A percentile compares a stretch with the other conserved stretches of the same genome.
Conservation (phyloP, 2,329 filamentous ascomycete species). For the Cladosporium sp. region DNA sequence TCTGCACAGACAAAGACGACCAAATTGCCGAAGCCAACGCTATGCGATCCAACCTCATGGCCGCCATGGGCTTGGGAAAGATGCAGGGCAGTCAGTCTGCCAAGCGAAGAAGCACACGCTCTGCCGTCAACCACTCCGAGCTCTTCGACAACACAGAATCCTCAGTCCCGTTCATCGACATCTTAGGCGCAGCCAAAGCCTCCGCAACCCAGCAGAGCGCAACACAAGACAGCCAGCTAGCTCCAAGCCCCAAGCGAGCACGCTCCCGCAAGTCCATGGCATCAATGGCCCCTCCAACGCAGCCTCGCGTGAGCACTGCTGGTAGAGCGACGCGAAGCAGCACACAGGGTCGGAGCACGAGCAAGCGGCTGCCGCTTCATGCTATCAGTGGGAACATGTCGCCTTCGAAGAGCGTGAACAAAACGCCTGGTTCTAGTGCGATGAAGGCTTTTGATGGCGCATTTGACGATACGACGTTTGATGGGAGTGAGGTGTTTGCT, state of each 20-base stretch:
- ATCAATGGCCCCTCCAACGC: slow-evolving; percentile 29
- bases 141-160: slow-evolving; percentile 15
- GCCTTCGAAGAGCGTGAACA: slow-evolving; percentile 25
- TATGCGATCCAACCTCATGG: slow-evolving; percentile 42
- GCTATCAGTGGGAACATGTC: slow-evolving; percentile 33
- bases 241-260: slow-evolving; percentile 46
- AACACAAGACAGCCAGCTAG: slow-evolving; percentile 30
- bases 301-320: slow-evolving; percentile 30
- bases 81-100: slow-evolving; percentile 19
- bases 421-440: slow-evolving; percentile 30
- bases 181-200: slow-evolving; percentile 22
- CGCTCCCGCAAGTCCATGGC: slow-evolving; percentile 38
- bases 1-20: slow-evolving; percentile 39
- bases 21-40: slow-evolving; percentile 43
- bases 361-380: slow-evolving; percentile 31
- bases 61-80: slow-evolving; percentile 39
- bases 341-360: slow-evolving; percentile 25
- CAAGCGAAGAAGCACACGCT: slow-evolving; percentile 8
- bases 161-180: slow-evolving; percentile 20
- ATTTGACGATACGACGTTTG: slow-evolving; percentile 40
- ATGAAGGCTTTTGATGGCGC: slow-evolving; percentile 23
- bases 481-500: slow-evolving; percentile 43
- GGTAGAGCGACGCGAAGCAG: slow-evolving; percentile 25
- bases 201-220: slow-evolving; percentile 24
- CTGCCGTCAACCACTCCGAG: slow-evolving; percentile 2